Evolutionary conservation across 345 rosid species (phyloP).

Genomic region (Salix purpurea): DNA sequence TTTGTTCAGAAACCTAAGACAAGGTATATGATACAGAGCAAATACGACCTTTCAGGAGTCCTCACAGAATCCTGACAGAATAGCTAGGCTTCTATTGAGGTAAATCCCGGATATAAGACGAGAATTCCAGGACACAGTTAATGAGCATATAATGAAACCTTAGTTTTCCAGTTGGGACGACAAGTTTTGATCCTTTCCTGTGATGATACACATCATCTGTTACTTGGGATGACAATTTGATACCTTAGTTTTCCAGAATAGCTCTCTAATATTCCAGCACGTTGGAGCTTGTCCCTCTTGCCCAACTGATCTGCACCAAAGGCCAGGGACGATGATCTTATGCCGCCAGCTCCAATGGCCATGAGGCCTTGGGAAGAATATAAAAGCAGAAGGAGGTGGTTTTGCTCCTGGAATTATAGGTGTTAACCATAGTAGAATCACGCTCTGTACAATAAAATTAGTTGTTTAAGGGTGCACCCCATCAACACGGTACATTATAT

Average conservation of each 20-base stretch:
- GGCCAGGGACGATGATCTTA: conserved; percentile 62
- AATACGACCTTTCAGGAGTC: too few relatives aligned
- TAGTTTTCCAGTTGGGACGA: conserved; percentile 31
- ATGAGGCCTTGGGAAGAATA: conserved; percentile 44
- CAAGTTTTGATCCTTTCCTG: conserved; percentile 19
- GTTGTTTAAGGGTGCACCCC: too few relatives aligned
- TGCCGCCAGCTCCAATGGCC: conserved; percentile 59
- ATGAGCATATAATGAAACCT: conserved; percentile 20
- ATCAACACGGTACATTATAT: too few relatives aligned
- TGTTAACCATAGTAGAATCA: conserved; percentile 62
- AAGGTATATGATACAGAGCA: not conserved
- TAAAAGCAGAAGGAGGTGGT: conserved; percentile 52
- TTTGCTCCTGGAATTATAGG: conserved; percentile 53
- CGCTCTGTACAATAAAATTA: conserved; percentile 25
- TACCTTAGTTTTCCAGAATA: too few relatives aligned
- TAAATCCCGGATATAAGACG: not conserved
- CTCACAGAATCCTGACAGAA: too few relatives aligned
- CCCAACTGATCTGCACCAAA: conserved; percentile 66
- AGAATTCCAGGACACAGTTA: not conserved
- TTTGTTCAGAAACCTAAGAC: conserved; percentile 61
- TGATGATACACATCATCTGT: conserved; percentile 9
- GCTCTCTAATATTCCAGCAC: conserved; percentile 31
- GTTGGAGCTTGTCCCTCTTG: conserved; percentile 44
- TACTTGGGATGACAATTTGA: conserved; percentile 14
- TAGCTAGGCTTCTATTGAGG: not conserved